These are phyloP conservation scores for Rhodomyrtus psidioides DNA, from an alignment of 441 rosid genomes.

Conservation along the genomic window DNA sequence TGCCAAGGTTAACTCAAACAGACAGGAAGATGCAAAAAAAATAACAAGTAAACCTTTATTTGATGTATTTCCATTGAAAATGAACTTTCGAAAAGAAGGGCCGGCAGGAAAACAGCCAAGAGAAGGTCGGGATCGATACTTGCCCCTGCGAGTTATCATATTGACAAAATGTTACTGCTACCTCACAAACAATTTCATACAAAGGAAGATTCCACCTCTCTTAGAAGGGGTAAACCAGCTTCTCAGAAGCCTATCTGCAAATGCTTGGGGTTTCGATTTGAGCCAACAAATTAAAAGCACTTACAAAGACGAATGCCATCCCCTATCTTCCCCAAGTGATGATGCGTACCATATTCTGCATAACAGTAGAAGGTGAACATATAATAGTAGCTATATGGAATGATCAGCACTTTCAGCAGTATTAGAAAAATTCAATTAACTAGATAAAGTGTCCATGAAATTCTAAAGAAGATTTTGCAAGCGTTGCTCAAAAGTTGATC, in stretches of 20 bases:
- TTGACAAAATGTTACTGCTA: background rate
- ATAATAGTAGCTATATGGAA: background rate
- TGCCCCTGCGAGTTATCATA: conserved; percentile 53
- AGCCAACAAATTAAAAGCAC: conserved; percentile 17
- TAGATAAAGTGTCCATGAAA: background rate
- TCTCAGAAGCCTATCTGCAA: background rate
- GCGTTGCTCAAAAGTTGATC: background rate
- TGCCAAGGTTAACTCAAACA: background rate
- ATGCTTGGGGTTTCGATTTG: background rate
- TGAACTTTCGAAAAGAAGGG: conserved; percentile 94
- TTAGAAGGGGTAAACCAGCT: background rate
- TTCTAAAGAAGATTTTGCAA: background rate
- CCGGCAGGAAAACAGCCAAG: conserved; percentile 90
- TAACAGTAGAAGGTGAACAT: background rate
- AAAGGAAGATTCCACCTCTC: background rate
- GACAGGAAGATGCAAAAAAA: background rate
- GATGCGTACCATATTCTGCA: conserved; percentile 77
- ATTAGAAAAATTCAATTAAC: background rate
- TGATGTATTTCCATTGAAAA: conserved; percentile 93
- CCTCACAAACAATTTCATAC: background rate
- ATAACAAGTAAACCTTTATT: conserved; percentile 54
- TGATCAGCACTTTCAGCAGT: background rate
- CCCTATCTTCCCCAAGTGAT: conserved; percentile 67
- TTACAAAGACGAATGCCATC: conserved; percentile 84
- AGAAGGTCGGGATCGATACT: conserved; percentile 68